A percentile compares a stretch with the other conserved stretches of the same genome.
phyloP scores from a whole-genome alignment of 352 stramenopile species.

The Albugo candida region DNA sequence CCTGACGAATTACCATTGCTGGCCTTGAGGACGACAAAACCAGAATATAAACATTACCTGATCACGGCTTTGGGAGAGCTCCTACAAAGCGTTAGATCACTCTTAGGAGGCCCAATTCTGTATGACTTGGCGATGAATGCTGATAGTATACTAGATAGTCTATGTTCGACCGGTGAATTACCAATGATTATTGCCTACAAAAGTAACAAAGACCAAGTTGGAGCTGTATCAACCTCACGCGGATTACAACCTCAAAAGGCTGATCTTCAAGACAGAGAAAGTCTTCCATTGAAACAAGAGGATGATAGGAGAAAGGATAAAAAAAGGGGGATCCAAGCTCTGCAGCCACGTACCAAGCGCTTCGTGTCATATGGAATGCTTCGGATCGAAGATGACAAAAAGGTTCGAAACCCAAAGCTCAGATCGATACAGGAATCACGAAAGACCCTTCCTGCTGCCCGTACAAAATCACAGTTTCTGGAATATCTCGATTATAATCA shows the following conservation, averaged over 20 bases:
- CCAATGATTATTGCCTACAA: too few relatives aligned
- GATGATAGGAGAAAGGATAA: too few relatives aligned
- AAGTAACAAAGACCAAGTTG: too few relatives aligned
- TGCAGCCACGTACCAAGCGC: not conserved
- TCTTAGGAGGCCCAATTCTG: slow-evolving; percentile 54
- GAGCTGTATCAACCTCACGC: too few relatives aligned
- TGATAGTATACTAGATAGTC: slow-evolving; percentile 10
- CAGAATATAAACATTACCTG: slow-evolving; percentile 18
- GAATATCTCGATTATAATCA: slow-evolving; percentile 40
- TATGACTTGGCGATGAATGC: slow-evolving; percentile 62
- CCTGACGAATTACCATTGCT: slow-evolving; percentile 58
- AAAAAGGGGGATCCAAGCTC: not conserved
- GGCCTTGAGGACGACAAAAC: slow-evolving; percentile 19
- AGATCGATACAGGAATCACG: slow-evolving; percentile 36
- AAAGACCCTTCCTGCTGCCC: slow-evolving; percentile 31
- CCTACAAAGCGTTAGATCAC: slow-evolving; percentile 24
- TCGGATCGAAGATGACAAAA: not conserved
- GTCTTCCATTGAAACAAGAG: too few relatives aligned
- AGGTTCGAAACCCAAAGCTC: slow-evolving; percentile 18
- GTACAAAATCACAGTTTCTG: slow-evolving; percentile 36
- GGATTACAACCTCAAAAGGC: too few relatives aligned
- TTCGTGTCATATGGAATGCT: too few relatives aligned
- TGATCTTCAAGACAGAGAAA: too few relatives aligned
- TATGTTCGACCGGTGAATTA: too few relatives aligned
- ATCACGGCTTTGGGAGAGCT: slow-evolving; percentile 24